Conservation (phyloP, 2,329 filamentous ascomycete genomes). For the Fusarium palustre region DNA sequence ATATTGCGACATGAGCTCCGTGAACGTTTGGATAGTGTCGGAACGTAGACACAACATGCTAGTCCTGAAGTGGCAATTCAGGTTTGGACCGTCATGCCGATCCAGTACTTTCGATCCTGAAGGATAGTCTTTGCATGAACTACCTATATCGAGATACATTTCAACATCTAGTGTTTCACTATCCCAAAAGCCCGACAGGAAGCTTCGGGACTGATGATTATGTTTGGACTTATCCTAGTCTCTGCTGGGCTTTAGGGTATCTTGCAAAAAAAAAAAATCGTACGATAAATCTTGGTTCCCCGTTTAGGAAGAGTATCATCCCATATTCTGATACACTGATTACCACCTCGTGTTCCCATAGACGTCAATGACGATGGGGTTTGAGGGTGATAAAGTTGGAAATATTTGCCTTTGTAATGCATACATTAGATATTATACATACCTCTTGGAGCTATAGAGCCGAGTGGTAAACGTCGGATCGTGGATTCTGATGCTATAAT, state of each 20-base stretch:
- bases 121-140: background rate
- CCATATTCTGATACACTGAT: background rate
- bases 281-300: slow-evolving; percentile 1
- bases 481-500: background rate
- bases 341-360: background rate
- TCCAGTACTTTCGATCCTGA: background rate
- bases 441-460: background rate
- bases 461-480: background rate
- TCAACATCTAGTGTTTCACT: background rate
- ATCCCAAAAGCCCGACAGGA: background rate
- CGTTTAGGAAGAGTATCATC: slow-evolving; percentile 1
- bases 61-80: background rate
- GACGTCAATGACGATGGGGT: background rate
- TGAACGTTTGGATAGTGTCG: background rate
- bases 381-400: background rate
- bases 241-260: background rate
- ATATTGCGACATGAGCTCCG: background rate
- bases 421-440: background rate
- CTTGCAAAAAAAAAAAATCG: background rate
- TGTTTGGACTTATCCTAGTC: background rate
- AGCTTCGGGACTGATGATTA: background rate
- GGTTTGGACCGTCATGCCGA: background rate
- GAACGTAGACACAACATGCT: background rate
- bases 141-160: background rate
- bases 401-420: background rate